Conservation (phyloP, 805 yeast genomes). For the Wickerhamomyces bovis region DNA sequence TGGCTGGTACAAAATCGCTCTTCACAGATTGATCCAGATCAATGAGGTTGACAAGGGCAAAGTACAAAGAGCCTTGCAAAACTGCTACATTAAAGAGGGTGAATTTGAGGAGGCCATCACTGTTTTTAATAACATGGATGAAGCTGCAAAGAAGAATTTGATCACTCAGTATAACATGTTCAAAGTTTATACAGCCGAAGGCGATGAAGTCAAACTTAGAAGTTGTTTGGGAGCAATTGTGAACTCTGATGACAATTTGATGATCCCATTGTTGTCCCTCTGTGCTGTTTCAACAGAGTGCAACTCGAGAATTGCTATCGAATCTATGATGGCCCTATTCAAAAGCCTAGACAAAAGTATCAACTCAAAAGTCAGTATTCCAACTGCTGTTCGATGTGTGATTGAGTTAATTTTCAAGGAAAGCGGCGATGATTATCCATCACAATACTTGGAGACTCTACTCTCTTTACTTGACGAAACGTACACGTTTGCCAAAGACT, state of each 20-base stretch:
- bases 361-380: conserved; percentile 17
- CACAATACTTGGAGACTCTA: conserved; percentile 10
- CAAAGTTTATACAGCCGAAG: conserved; percentile 15
- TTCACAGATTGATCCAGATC: conserved; percentile 21
- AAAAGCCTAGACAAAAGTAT: conserved; percentile 17
- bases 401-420: conserved; percentile 27
- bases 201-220: conserved; percentile 12
- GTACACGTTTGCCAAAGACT: conserved; percentile 9
- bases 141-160: conserved; percentile 19
- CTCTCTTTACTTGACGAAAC: conserved; percentile 10
- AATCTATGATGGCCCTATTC: conserved; percentile 24
- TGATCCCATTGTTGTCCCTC: conserved; percentile 27
- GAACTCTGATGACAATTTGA: conserved; percentile 28
- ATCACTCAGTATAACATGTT: conserved; percentile 30
- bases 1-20: conserved; percentile 23
- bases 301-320: conserved; percentile 21
- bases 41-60: conserved; percentile 29
- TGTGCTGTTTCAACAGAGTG: conserved; percentile 28
- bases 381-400: conserved; percentile 26
- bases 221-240: conserved; percentile 29
- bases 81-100: conserved; percentile 22
- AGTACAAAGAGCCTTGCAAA: conserved; percentile 31
- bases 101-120: conserved; percentile 18
- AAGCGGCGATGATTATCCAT: conserved; percentile 8
- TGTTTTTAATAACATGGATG: conserved; percentile 22